These are phyloP conservation scores for Sanghuangporus sanghuang DNA, from an alignment of 1,284 basidiomycete species.

Conservation along the genomic window DNA sequence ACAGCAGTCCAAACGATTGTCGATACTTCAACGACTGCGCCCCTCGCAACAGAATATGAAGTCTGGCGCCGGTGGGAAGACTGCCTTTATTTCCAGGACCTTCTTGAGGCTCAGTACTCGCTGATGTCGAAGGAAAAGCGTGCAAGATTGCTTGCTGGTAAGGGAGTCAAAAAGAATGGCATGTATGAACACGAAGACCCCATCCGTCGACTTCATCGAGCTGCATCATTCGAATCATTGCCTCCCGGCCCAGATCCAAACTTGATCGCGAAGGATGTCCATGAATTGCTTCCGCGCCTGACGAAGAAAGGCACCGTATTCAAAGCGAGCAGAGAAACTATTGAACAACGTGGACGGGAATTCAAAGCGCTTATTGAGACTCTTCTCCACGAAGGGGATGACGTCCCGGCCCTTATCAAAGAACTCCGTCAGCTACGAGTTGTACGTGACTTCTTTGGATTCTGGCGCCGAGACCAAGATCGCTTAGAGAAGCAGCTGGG, in stretches of 20 bases:
- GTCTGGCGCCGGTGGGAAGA: conserved; percentile 79
- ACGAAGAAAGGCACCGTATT: conserved; percentile 69
- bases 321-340: conserved; percentile 58
- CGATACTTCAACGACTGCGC: conserved; percentile 12
- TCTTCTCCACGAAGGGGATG: conserved; percentile 42
- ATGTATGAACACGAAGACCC: conserved; percentile 57
- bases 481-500: conserved; percentile 36
- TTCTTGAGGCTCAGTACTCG: conserved; percentile 58
- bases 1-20: conserved; percentile 9
- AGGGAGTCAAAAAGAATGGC: conserved; percentile 70
- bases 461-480: conserved; percentile 68
- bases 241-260: conserved; percentile 75
- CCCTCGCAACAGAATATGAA: conserved; percentile 45
- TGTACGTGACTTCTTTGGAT: conserved; percentile 70
- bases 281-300: conserved; percentile 57
- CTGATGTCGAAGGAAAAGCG: conserved; percentile 60
- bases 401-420: conserved; percentile 57
- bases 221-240: conserved; percentile 78
- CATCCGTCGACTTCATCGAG: conserved; percentile 29
- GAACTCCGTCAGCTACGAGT: conserved; percentile 55
- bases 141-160: conserved; percentile 56
- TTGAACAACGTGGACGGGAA: conserved; percentile 57
- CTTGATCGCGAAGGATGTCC: conserved; percentile 60
- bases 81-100: conserved; percentile 67
- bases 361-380: conserved; percentile 52